A percentile compares a stretch with the other conserved stretches of the same genome.
phyloP scores from a whole-genome alignment of 1,284 basidiomycete species.

The Somion occarium region DNA sequence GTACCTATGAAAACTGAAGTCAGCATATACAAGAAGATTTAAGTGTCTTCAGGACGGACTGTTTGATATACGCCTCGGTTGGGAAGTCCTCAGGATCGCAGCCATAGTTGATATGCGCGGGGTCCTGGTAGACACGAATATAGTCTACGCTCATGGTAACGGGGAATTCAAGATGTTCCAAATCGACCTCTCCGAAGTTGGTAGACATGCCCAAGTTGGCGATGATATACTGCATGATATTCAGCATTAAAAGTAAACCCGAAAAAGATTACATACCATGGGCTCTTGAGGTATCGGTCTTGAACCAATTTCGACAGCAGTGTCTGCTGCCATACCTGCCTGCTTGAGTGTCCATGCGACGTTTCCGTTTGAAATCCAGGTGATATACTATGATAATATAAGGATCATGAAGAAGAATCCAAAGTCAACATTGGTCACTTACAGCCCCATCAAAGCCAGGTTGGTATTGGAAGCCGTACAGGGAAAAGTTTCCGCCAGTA shows the following conservation, averaged over 20 bases:
- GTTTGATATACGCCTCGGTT: slow-evolving; percentile 69
- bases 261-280: slow-evolving; percentile 44
- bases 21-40: neutral
- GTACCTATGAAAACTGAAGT: slow-evolving; percentile 18
- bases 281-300: slow-evolving; percentile 83
- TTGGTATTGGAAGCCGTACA: slow-evolving; percentile 63
- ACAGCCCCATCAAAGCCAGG: slow-evolving; percentile 39
- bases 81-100: slow-evolving; percentile 81
- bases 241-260: neutral
- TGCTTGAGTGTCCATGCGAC: slow-evolving; percentile 75
- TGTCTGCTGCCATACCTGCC: slow-evolving; percentile 69
- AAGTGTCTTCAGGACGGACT: slow-evolving; percentile 37
- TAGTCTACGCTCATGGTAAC: slow-evolving; percentile 75
- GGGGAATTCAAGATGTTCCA: slow-evolving; percentile 65
- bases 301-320: slow-evolving; percentile 59
- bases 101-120: slow-evolving; percentile 65
- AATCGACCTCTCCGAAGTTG: slow-evolving; percentile 72
- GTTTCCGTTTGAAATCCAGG: slow-evolving; percentile 67
- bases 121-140: slow-evolving; percentile 78
- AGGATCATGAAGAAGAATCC: neutral
- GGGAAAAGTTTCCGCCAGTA: slow-evolving; percentile 40
- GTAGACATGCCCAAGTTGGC: slow-evolving; percentile 78
- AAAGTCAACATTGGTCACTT: slow-evolving; percentile 5
- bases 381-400: slow-evolving; percentile 55
- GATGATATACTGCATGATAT: slow-evolving; percentile 58